These are phyloP conservation scores for Trapa incisa DNA, from an alignment of 345 rosid genomes.

Conservation along the genomic window DNA sequence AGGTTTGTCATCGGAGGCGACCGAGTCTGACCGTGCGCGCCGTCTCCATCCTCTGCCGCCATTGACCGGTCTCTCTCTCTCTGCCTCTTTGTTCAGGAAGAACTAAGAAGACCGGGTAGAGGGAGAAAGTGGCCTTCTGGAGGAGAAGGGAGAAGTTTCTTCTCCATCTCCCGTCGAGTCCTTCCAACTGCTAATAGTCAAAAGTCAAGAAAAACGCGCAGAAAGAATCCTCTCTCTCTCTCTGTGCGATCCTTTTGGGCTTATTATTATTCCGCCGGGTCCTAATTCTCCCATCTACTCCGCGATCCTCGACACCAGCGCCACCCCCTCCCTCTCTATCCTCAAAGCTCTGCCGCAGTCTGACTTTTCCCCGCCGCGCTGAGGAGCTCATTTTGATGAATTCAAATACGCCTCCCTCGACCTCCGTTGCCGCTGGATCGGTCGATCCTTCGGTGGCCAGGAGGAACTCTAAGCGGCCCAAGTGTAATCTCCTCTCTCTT, in stretches of 20 bases:
- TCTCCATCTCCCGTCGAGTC: not conserved
- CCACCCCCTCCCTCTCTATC: not conserved
- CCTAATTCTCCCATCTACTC: not conserved
- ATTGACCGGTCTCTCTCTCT: not conserved
- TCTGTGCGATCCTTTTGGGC: conserved; percentile 4
- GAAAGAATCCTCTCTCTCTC: not conserved
- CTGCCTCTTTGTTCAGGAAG: not conserved
- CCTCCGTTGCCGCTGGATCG: conserved; percentile 58
- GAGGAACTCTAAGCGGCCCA: conserved; percentile 83
- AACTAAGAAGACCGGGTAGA: not conserved
- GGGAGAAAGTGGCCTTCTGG: not conserved
- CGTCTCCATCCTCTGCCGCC: not conserved
- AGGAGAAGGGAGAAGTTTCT: not conserved
- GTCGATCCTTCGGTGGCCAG: conserved; percentile 62
- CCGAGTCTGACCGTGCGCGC: conserved; percentile 5
- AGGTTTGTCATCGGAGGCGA: not conserved
- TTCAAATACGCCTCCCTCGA: conserved; percentile 51
- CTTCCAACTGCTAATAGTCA: not conserved
- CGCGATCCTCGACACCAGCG: not conserved
- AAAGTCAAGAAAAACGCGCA: not conserved
- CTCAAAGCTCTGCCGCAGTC: not conserved
- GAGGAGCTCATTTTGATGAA: conserved; percentile 22
- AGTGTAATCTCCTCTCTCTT: conserved; percentile 35
- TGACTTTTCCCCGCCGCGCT: not conserved
- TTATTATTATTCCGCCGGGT: not conserved